Conservation (phyloP, 192 early-diverging fungal genomes). For the Tieghemiomyces parasiticus region DNA sequence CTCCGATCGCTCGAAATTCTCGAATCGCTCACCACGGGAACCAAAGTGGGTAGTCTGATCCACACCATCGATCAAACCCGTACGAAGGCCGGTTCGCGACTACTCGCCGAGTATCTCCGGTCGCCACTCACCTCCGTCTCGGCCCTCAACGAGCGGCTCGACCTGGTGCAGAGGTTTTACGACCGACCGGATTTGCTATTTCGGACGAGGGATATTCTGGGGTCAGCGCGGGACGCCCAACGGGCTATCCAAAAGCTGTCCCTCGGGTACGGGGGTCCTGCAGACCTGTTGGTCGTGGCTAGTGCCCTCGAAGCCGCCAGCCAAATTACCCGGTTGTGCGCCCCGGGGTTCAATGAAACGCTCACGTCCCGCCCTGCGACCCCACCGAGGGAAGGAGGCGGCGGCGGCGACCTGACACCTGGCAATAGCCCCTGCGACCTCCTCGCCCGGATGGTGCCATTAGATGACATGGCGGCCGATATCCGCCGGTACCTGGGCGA, state of each 20-base stretch:
- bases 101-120: constrained; percentile 51
- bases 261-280: constrained; percentile 40
- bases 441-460: no score
- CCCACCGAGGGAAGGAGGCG: no score
- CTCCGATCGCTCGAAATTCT: constrained; percentile 64
- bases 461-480: constrained; percentile 19
- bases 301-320: constrained; percentile 36
- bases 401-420: no score
- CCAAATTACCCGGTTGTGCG: no score
- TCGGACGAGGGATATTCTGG: constrained; percentile 32
- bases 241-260: constrained; percentile 55
- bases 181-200: constrained; percentile 31
- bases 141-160: constrained; percentile 52
- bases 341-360: no score
- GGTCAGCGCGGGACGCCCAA: constrained; percentile 44
- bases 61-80: constrained; percentile 58
- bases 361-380: no score
- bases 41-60: constrained; percentile 40
- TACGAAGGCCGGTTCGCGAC: constrained; percentile 61
- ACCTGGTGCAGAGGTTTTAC: constrained; percentile 60
- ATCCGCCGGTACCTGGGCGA: constrained; percentile 30
- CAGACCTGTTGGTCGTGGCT: constrained; percentile 43
- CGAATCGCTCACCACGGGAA: constrained; percentile 27
- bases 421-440: no score
- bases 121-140: constrained; percentile 46